Base-by-base conservation (phyloP, 2,329 filamentous ascomycete species). In the Colletotrichum sojae region DNA sequence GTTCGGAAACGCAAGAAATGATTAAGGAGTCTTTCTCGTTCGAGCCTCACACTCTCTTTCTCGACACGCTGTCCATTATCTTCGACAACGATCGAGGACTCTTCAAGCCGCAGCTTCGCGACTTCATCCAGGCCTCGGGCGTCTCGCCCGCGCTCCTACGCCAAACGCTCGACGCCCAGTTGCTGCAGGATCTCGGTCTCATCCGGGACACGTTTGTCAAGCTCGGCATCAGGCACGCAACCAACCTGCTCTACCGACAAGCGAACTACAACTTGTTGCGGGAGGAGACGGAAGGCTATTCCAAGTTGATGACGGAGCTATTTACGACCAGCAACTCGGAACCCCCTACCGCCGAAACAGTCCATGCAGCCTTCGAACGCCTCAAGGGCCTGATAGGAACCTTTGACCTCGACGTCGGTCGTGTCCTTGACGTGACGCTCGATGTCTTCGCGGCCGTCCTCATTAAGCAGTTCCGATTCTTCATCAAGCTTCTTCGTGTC, bases 281-380 rank as follows among this genome's bases (percentile, higher is more conserved):
- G 52, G 96, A 99, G 82, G 96, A 99, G 80, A 94, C 94, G 0
- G 96, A 99, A 81, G 96, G 97, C 48, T 99, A 97, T 78, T 95
- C 96, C 0, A 99, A 99, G 79, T 89, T 99, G 54, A 90, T 97
- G 69, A 98, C 95, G 0, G 96, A 99, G 79, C 90, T 98, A 39
- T 99, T 98, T 80, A 95, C 94, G 8, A 97, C 93, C 0, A 94
- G 92, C 75, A 91, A 91, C 73, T 90, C 88, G 70, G 90, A 92
- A 63, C 90, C 90, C 22, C 91, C 92, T n/a, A 90, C 90, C 2
- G 89, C 89, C 61, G 92, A 94, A 71, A 88, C 92, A 43, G 94
- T 95, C 2, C 90, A 93, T 74, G 91, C 94, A 75, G 94, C 94
- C 0, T 98, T 97, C 75, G 93, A 98, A 77, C 91, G 91, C 72